Conservation (phyloP, 805 yeast species). For the Candida caryicola region DNA sequence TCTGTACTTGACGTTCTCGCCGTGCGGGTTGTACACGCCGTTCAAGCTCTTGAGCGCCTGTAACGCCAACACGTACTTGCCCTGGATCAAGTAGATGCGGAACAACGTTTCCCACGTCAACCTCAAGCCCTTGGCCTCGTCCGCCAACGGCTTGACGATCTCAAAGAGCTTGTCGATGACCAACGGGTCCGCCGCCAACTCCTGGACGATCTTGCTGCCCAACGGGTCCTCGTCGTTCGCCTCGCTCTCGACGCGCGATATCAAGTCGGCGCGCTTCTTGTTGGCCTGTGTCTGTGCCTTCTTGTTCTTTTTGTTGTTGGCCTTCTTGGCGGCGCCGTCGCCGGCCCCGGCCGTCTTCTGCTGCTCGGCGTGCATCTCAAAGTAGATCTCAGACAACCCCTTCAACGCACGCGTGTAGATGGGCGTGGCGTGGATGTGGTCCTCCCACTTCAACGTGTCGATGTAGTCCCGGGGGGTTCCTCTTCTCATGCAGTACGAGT, state of each 20-base stretch:
- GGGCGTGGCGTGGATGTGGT: constrained; percentile 64
- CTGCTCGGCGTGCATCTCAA: constrained; percentile 36
- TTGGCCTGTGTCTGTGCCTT: constrained; percentile 49
- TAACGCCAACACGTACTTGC: constrained; percentile 45
- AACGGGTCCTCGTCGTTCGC: constrained; percentile 58
- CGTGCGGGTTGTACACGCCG: constrained; percentile 27
- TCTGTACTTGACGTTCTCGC: constrained; percentile 13
- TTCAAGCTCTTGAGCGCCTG: constrained; percentile 46
- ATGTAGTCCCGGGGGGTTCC: constrained; percentile 87
- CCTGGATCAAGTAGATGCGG: constrained; percentile 37
- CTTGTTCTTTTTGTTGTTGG: constrained; percentile 50
- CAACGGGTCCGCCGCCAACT: constrained; percentile 26
- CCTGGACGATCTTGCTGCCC: constrained; percentile 45
- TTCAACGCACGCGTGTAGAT: constrained; percentile 65
- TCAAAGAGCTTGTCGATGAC: constrained; percentile 46
- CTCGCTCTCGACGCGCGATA: constrained; percentile 42
- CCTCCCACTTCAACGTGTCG: constrained; percentile 80
- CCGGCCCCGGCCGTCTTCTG: constrained; percentile 14
- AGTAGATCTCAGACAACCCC: constrained; percentile 60
- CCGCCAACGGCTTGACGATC: constrained; percentile 39
- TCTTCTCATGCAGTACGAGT: constrained; percentile 82
- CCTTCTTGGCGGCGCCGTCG: constrained; percentile 14
- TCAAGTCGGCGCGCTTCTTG: constrained; percentile 55
- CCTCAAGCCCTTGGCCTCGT: constrained; percentile 40
- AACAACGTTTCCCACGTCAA: constrained; percentile 44